These are phyloP conservation scores for Phaffia australis DNA, from an alignment of 768 basidiomycete species.

Conservation along the genomic window DNA sequence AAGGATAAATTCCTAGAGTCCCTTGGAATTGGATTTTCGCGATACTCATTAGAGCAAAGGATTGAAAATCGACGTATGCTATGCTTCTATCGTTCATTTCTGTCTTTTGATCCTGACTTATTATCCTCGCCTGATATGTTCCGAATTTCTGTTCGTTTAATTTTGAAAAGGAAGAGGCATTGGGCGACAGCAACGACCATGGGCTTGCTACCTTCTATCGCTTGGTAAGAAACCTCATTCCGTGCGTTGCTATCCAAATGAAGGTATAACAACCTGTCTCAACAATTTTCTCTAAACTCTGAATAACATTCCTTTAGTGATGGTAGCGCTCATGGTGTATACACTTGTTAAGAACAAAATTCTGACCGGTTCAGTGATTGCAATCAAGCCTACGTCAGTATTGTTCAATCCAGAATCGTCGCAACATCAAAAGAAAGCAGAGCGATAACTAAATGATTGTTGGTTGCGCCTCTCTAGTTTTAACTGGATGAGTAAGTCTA, in stretches of 20 bases:
- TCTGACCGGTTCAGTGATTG: constrained; percentile 18
- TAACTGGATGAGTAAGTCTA: constrained; percentile 23
- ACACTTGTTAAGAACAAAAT: constrained; percentile 14
- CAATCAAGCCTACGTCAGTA: constrained; percentile 14
- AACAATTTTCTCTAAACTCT: background rate
- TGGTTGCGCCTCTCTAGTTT: background rate
- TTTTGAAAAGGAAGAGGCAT: constrained; percentile 5
- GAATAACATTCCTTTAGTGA: background rate
- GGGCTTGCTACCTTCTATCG: constrained; percentile 10
- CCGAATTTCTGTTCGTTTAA: background rate
- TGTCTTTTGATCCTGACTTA: background rate
- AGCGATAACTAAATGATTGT: background rate
- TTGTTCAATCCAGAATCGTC: background rate
- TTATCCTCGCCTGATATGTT: background rate
- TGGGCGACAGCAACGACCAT: constrained; percentile 16
- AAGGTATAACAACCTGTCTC: background rate
- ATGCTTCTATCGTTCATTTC: background rate
- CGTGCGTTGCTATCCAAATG: background rate
- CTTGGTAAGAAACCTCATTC: background rate
- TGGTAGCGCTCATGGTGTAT: constrained; percentile 13
- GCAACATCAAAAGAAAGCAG: background rate
- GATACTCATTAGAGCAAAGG: constrained; percentile 10
- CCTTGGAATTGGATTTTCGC: constrained; percentile 11
- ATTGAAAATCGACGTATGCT: constrained; percentile 22
- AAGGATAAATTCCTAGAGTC: constrained; percentile 16